Conservation (phyloP, 345 rosid genomes). For the Linum usitatissimum region DNA sequence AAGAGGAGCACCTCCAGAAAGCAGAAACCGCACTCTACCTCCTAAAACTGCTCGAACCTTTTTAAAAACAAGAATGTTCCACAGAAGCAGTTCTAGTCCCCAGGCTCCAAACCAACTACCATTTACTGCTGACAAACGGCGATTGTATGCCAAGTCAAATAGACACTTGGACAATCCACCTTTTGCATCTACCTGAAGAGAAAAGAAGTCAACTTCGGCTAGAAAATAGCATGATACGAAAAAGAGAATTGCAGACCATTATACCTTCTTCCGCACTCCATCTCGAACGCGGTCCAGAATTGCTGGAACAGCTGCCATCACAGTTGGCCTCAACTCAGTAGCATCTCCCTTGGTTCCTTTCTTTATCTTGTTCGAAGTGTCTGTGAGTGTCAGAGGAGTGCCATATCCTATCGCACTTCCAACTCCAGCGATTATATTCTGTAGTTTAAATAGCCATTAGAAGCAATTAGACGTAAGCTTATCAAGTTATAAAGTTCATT, state of each 20-base stretch:
- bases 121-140: conserved; percentile 76
- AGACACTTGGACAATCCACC: conserved; percentile 71
- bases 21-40: conserved; percentile 81
- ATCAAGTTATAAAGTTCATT: background rate
- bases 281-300: conserved; percentile 96
- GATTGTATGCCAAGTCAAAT: conserved; percentile 84
- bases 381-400: conserved; percentile 87
- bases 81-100: conserved; percentile 74
- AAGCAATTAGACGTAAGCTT: conserved; percentile 1
- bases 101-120: conserved; percentile 97
- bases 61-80: conserved; percentile 77
- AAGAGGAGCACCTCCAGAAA: conserved; percentile 99
- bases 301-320: conserved; percentile 99
- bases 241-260: conserved; percentile 8
- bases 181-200: conserved; percentile 63
- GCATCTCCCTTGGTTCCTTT: conserved; percentile 92
- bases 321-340: conserved; percentile 60
- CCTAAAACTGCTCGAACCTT: conserved; percentile 84
- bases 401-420: conserved; percentile 98
- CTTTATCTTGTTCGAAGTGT: conserved; percentile 85
- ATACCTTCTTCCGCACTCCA: conserved; percentile 92
- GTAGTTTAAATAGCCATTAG: conserved; percentile 16
- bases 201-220: background rate
- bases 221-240: too few species aligned
- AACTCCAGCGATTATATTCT: conserved; percentile 69